These are phyloP conservation scores for Pyrenula aspistea DNA, from an alignment of 495 filamentous ascomycete genomes.

Conservation along the genomic window DNA sequence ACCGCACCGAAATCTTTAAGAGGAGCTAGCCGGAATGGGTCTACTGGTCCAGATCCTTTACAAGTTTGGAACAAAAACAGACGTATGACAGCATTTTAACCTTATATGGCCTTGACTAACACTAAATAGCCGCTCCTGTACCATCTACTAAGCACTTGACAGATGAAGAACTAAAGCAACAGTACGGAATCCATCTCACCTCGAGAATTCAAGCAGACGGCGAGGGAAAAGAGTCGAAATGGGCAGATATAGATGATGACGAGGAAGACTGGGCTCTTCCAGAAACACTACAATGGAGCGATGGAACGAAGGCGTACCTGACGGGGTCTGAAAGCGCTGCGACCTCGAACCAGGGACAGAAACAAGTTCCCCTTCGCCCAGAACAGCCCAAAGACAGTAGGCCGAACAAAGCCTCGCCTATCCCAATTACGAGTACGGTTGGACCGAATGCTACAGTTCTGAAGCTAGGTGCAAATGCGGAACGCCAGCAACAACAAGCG, in stretches of 20 bases:
- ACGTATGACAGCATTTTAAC: conserved; percentile 43
- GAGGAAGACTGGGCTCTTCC: conserved; percentile 91
- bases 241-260: conserved; percentile 98
- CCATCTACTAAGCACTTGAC: conserved; percentile 85
- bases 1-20: conserved; percentile 33
- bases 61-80: conserved; percentile 97
- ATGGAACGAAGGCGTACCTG: conserved; percentile 85
- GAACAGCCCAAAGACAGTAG: conserved; percentile 12
- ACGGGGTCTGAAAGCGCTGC: conserved; percentile 44
- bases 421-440: conserved; percentile 28
- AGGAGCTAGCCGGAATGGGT: conserved; percentile 31
- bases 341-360: conserved; percentile 5
- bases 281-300: conserved; percentile 91
- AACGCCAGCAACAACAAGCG: conserved; percentile 27
- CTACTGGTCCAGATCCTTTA: conserved; percentile 51
- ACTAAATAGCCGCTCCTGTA: conserved; percentile 52
- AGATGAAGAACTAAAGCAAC: conserved; percentile 91
- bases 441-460: conserved; percentile 43
- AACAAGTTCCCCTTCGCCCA: conserved; percentile 3
- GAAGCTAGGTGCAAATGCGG: conserved; percentile 35
- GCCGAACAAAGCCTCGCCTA: conserved; percentile 15
- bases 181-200: conserved; percentile 92
- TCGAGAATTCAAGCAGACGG: conserved; percentile 77
- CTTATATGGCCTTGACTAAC: conserved; percentile 12
- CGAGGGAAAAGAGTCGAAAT: conserved; percentile 74